Evolutionary conservation across 495 filamentous ascomycete genomes (phyloP).

Genomic region (Letharia columbiana): DNA sequence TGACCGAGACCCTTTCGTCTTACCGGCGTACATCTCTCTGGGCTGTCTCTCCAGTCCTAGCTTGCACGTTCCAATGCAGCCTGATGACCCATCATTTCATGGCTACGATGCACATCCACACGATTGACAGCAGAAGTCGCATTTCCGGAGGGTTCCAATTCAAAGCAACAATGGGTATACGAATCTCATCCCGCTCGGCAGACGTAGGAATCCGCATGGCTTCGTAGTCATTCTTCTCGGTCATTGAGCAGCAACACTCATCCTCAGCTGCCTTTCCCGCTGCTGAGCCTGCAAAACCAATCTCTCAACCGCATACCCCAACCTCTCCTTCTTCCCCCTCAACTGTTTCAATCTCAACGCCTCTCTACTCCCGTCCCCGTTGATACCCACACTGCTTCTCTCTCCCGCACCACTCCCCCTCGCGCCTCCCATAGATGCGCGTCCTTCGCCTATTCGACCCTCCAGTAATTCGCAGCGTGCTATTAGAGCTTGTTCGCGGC

Average conservation of each 20-base stretch:
- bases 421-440: constrained; percentile 25
- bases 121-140: not conserved
- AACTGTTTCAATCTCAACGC: constrained; percentile 54
- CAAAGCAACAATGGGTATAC: constrained; percentile 10
- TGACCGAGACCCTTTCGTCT: not conserved
- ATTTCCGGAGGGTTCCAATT: no score
- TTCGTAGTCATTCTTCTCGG: not conserved
- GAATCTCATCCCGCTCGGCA: not conserved
- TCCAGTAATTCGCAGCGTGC: constrained; percentile 63
- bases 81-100: not conserved
- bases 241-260: constrained; percentile 57
- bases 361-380: constrained; percentile 38
- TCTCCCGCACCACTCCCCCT: constrained; percentile 27
- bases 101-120: not conserved
- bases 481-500: constrained; percentile 60
- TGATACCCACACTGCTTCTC: constrained; percentile 26
- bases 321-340: constrained; percentile 65
- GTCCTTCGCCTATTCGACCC: constrained; percentile 45
- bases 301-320: constrained; percentile 68
- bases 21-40: not conserved
- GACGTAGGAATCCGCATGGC: not conserved
- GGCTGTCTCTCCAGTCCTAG: not conserved
- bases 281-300: constrained; percentile 58
- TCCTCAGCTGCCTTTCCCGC: constrained; percentile 66
- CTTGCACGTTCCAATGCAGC: not conserved